phyloP scores from a whole-genome alignment of 208 protist species.

The Acanthamoeba sp. region DNA sequence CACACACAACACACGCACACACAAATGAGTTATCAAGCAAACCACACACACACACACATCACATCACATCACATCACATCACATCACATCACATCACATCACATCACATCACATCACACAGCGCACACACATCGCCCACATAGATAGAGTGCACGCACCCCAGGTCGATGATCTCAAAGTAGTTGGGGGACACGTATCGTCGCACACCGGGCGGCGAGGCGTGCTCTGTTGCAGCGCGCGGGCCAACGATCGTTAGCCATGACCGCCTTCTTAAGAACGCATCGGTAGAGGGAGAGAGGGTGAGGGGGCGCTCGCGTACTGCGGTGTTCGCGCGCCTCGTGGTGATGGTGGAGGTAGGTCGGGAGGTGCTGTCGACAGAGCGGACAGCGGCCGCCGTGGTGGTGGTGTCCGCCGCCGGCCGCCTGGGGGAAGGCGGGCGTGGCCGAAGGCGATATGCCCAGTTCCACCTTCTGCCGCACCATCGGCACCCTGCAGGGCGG shows the following conservation, averaged over 20 bases:
- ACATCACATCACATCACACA: neutral
- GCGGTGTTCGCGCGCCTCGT: neutral
- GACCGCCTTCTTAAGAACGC: no score
- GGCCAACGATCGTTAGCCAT: neutral
- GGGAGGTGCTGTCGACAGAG: conserved; percentile 11
- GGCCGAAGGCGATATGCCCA: neutral
- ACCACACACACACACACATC: no score
- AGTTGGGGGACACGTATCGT: neutral
- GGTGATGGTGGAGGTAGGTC: neutral
- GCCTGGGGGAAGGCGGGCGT: conserved; percentile 1
- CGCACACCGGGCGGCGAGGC: neutral
- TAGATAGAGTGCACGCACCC: no score
- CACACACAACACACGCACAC: no score
- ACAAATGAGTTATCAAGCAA: no score
- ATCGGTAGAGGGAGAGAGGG: neutral
- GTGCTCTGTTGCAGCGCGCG: neutral
- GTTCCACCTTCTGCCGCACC: neutral
- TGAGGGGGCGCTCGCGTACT: neutral
- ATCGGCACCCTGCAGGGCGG: neutral
- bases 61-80: neutral
- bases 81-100: neutral
- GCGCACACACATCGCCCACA: neutral
- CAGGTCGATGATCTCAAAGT: conserved; percentile 22
- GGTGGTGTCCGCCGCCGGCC: neutral
- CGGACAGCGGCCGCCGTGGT: neutral